These are phyloP conservation scores for Oryza meyeriana DNA, from an alignment of 176 grass and related monocot genomes.

Conservation along the genomic window DNA sequence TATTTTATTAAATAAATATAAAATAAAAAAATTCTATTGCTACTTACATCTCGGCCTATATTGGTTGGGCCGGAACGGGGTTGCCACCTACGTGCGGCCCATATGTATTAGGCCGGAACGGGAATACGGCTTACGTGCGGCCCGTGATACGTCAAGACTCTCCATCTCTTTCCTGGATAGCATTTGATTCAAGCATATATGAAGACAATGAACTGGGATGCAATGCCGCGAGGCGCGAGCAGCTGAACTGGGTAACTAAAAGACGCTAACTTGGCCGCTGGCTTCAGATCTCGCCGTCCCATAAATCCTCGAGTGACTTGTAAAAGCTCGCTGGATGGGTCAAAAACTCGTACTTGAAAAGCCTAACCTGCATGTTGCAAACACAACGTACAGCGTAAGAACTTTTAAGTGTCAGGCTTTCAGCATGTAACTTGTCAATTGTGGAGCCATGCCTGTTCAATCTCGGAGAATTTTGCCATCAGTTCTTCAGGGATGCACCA, in stretches of 20 bases:
- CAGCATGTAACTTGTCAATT: not conserved
- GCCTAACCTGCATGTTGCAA: constrained; percentile 31
- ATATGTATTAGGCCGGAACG: no score
- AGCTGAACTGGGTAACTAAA: not conserved
- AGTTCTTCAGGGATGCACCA: constrained; percentile 44
- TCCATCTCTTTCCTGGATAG: no score
- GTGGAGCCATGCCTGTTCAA: constrained; percentile 20
- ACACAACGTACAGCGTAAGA: not conserved
- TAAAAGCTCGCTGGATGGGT: constrained; percentile 37
- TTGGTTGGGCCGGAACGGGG: no score
- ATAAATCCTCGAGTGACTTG: constrained; percentile 41
- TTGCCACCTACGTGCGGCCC: no score
- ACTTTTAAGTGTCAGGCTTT: not conserved
- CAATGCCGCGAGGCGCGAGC: not conserved
- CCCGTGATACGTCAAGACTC: no score
- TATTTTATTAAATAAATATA: no score
- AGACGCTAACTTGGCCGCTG: not conserved
- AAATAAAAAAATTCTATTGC: no score
- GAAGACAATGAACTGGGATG: not conserved
- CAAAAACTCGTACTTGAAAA: constrained; percentile 31
- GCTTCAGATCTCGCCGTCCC: constrained; percentile 41
- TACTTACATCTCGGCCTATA: rapidly evolving
- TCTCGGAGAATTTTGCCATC: constrained; percentile 24
- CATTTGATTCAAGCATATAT: no score
- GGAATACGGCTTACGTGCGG: no score